Conservation (phyloP, 176 grass and related monocot species). For the Typha latifolia region DNA sequence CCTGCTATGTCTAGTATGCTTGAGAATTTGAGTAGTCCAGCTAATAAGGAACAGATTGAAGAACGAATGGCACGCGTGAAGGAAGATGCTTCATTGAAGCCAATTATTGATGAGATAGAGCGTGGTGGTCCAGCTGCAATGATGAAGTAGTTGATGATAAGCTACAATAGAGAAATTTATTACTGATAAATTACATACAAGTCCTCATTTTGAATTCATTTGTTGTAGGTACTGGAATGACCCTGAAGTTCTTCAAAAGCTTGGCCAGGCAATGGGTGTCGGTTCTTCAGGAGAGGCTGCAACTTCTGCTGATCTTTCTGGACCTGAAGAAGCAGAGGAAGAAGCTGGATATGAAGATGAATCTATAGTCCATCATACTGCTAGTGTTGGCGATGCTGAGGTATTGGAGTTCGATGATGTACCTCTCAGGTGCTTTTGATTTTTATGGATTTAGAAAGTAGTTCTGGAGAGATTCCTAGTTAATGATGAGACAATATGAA, state of each 20-base stretch:
- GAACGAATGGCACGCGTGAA: slow-evolving; percentile 72
- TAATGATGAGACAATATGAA: neutral
- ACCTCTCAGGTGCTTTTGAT: neutral
- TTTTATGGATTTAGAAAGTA: neutral
- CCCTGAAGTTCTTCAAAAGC: slow-evolving; percentile 79
- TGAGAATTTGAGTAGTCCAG: slow-evolving; percentile 61
- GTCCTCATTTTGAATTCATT: slow-evolving; percentile 4
- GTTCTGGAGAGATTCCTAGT: slow-evolving; percentile 6
- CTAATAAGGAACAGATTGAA: slow-evolving; percentile 80
- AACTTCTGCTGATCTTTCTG: slow-evolving; percentile 27
- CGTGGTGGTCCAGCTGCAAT: slow-evolving; percentile 74
- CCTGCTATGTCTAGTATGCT: slow-evolving; percentile 85
- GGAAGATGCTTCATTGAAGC: slow-evolving; percentile 77
- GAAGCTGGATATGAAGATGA: slow-evolving; percentile 56
- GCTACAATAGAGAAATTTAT: slow-evolving; percentile 8
- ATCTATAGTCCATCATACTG: slow-evolving; percentile 75
- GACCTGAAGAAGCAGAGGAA: slow-evolving; percentile 66
- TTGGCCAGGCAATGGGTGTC: slow-evolving; percentile 82
- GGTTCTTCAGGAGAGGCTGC: slow-evolving; percentile 44
- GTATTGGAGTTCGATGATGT: slow-evolving; percentile 24
- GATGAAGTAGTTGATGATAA: slow-evolving; percentile 71
- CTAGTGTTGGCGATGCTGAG: slow-evolving; percentile 85
- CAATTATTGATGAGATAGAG: slow-evolving; percentile 87
- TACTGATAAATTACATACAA: slow-evolving; percentile 11
- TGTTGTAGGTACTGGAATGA: slow-evolving; percentile 94